Base-by-base conservation (phyloP, 805 yeast genomes). In the Wickerhamomyces chambardii region DNA sequence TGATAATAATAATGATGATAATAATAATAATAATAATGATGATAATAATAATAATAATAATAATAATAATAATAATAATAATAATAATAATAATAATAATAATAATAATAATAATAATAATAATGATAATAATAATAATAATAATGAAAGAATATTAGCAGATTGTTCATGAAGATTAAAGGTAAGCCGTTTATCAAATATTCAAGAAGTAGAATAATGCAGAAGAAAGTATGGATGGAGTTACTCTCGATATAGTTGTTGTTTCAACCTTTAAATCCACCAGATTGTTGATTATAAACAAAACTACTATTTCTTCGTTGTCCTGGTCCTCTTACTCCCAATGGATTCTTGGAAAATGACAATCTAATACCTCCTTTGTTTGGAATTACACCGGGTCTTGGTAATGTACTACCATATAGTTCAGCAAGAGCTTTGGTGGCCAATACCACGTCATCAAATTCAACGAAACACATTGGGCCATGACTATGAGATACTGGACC, bases 391-490 rank as follows among this genome's bases (percentile, higher is more conserved):
- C 78, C 78, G 4, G 85, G 73, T 51, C 96, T 73, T 22, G 95
- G 94, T 49, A 92, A 69, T 10, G 92, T 86, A 43, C 92, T 70
- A 14, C 98, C 98, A 54, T 92, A 92, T 33, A 92, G 65, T 59
- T 89, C 96, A 24, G 95, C 95, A 40, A 92, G 66, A 0, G 97
- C 97, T 49, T 85, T 71, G 2, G 97, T 86, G 1, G 98, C 98
- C 59, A 75, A 82, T 4, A 83, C 79, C 35, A 92, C 95, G 56
- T 90, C 97, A 48, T 92, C 98, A 63, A 92, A 92, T 64, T 92
- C 98, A 36, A 92, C 98, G 68, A 92, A 92, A 59, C 98, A 92
- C 97, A 92, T 92, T 36, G 98, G 98, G 5, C 98, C 97, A 61
- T 83, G 94, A 45, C 74, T 72, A 30, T 67, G 65, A 32, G 56